These are phyloP conservation scores for Platanus orientalis DNA, from an alignment of 164 flowering plant species.

Conservation along the genomic window DNA sequence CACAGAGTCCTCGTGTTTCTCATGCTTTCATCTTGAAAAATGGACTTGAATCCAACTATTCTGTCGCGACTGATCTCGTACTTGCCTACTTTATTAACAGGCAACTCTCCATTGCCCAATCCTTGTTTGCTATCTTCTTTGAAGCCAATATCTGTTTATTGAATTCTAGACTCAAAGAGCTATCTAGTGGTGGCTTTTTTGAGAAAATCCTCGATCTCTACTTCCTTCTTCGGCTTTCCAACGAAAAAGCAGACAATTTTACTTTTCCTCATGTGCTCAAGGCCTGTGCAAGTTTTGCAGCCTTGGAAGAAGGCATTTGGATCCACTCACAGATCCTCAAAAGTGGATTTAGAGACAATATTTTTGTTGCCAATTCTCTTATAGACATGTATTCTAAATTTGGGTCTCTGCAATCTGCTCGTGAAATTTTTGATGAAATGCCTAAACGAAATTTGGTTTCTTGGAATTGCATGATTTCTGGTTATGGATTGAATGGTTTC, in stretches of 20 bases:
- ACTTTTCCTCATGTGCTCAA: conserved; percentile 18
- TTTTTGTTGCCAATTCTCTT: conserved; percentile 11
- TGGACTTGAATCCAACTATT: background rate
- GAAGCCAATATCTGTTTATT: background rate
- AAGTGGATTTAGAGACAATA: conserved; percentile 3
- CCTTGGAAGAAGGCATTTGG: conserved; percentile 3
- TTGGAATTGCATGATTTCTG: conserved; percentile 11
- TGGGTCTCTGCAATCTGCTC: conserved; percentile 10
- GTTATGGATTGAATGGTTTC: conserved; percentile 8
- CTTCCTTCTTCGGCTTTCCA: conserved; percentile 9
- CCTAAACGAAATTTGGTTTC: conserved; percentile 12
- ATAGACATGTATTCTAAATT: conserved; percentile 16
- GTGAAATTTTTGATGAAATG: conserved; percentile 13
- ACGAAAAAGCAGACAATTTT: conserved; percentile 8
- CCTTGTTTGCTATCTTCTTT: conserved; percentile 7
- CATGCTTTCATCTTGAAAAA: conserved; percentile 7
- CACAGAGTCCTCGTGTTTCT: background rate
- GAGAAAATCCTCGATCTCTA: conserved; percentile 12
- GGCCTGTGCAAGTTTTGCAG: conserved; percentile 11
- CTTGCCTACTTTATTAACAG: conserved; percentile 5
- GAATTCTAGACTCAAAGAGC: conserved; percentile 7
- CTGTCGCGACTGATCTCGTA: conserved; percentile 1
- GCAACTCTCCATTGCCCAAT: conserved; percentile 1
- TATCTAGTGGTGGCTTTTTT: background rate
- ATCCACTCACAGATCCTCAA: conserved; percentile 13